A percentile compares a stretch with the other conserved stretches of the same genome.
Evolutionary conservation across 768 basidiomycete genomes (phyloP).

Genomic region (Scleroderma bovista): DNA sequence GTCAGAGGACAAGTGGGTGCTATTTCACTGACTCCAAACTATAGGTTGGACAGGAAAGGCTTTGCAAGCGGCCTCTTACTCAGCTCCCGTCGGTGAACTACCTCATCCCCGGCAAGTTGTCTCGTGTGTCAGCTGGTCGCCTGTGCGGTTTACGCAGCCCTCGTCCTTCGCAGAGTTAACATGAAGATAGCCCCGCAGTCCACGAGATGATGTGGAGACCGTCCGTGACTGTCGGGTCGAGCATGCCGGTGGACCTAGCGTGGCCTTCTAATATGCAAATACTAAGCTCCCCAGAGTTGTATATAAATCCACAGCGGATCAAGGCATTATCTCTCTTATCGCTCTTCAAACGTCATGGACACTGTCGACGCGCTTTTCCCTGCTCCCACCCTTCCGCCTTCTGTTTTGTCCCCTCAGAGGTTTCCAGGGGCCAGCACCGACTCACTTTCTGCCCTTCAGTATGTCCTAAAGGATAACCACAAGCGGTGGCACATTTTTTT

Average conservation of each 20-base stretch:
- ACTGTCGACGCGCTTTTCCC: slow-evolving; percentile 7
- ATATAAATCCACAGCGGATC: background rate
- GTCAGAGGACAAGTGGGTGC: no score
- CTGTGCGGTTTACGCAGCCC: background rate
- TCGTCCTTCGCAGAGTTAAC: background rate
- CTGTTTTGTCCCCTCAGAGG: background rate
- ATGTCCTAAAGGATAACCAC: slow-evolving; percentile 44
- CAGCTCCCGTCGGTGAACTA: background rate
- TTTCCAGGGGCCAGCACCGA: slow-evolving; percentile 13
- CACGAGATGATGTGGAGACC: no score
- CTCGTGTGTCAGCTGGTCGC: background rate
- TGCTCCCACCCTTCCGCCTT: slow-evolving; percentile 3
- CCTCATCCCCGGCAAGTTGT: background rate
- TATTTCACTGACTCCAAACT: no score
- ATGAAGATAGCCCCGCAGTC: background rate
- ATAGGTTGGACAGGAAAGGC: no score
- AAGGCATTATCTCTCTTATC: background rate
- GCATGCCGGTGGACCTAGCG: no score
- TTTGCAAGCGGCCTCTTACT: no score
- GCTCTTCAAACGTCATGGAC: background rate
- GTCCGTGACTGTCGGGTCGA: no score
- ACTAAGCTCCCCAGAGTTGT: background rate
- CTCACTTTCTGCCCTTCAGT: slow-evolving; percentile 26
- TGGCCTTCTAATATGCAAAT: no score
- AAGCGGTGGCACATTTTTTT: slow-evolving; percentile 44